Evolutionary conservation across 495 filamentous ascomycete species (phyloP), one percentile per base, ranked within the genome.

Genomic region (Penicillium argentinense): DNA sequence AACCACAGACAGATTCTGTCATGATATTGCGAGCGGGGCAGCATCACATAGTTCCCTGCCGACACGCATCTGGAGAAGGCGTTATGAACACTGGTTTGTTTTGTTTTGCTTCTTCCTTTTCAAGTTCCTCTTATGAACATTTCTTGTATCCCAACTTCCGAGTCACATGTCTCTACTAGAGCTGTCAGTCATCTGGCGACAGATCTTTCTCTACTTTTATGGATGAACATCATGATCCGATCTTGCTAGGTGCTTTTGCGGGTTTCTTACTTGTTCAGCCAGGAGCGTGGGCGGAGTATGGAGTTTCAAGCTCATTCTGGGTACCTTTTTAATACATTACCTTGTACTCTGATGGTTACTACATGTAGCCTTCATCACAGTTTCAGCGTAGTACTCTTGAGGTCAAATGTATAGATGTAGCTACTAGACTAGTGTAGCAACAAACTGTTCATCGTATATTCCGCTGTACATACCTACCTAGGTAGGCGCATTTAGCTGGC

Each of bases 231-330:
- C n/a, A n/a, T n/a, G n/a, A n/a, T n/a, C n/a, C n/a, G n/a, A 39
- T 30, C 17, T 45, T 18, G 43, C 46, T 49, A 28, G 37, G 14
- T 30, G 9, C 34, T 33, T 39, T 45, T 39, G n/a, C 14, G 32
- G 33, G 40, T 39, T 63, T 51, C 23, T 30, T 28, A 17, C 2
- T 52, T 58, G 46, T 57, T 54, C 59, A 69, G 66, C 66, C 64
- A 62, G 66, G 66, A 63, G 64, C 62, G 54, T 59, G 56, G 54
- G 56, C 32, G 28, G 34, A 8, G 33, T 11, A 19, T 48, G 56
- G 53, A 39, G 56, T 51, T 29, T 39, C 62, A 62, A 57, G 64
- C 63, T 47, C 23, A 12, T 17, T 59, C 47, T 46, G 43, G 38
- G 21, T 53, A 43, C 47, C 11, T 45, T 30, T 49, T 44, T 53